Evolutionary conservation across 2,329 filamentous ascomycete species (phyloP).

Genomic region (Reticulascus tulasneorum): DNA sequence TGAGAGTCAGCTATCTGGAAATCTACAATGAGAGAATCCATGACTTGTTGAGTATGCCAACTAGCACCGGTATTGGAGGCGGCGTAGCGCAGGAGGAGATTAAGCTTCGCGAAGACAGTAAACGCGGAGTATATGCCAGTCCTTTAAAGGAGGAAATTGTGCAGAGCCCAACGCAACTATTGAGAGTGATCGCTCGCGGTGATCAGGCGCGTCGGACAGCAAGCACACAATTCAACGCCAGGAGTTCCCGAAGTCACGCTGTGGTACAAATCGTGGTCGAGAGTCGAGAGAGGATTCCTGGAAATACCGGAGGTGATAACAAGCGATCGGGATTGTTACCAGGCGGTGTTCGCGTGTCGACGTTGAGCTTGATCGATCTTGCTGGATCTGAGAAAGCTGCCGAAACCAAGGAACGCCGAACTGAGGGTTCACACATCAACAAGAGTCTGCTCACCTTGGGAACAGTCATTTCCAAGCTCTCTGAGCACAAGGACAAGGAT

Average conservation of each 20-base stretch:
- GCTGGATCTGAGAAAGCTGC: slow-evolving; percentile 95
- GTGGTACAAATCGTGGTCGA: slow-evolving; percentile 99
- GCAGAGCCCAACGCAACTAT: slow-evolving; percentile 90
- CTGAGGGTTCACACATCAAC: slow-evolving; percentile 97
- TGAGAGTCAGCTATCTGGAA: slow-evolving; percentile 95
- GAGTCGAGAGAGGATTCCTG: slow-evolving; percentile 78
- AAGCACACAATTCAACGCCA: slow-evolving; percentile 94
- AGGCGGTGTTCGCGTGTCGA: slow-evolving; percentile 91
- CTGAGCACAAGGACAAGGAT: slow-evolving; percentile 80
- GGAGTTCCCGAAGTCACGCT: slow-evolving; percentile 95
- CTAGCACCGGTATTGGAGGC: slow-evolving; percentile 50
- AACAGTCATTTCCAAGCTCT: slow-evolving; percentile 91
- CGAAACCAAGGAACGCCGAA: slow-evolving; percentile 87
- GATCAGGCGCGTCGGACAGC: slow-evolving; percentile 86
- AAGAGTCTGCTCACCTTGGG: slow-evolving; percentile 93
- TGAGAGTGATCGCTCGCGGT: slow-evolving; percentile 91
- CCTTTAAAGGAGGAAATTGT: slow-evolving; percentile 98
- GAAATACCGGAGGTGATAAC: slow-evolving; percentile 46
- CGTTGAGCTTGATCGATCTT: slow-evolving; percentile 90
- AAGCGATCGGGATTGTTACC: slow-evolving; percentile 70
- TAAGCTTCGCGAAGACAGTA: slow-evolving; percentile 93
- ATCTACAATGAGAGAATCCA: slow-evolving; percentile 99
- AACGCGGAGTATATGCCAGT: slow-evolving; percentile 92
- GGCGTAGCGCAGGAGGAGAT: slow-evolving; percentile 77
- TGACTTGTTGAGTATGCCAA: slow-evolving; percentile 78